These are phyloP conservation scores for Graphilbum ipis-grandicollis DNA, from an alignment of 2,329 filamentous ascomycete genomes.

Conservation along the genomic window DNA sequence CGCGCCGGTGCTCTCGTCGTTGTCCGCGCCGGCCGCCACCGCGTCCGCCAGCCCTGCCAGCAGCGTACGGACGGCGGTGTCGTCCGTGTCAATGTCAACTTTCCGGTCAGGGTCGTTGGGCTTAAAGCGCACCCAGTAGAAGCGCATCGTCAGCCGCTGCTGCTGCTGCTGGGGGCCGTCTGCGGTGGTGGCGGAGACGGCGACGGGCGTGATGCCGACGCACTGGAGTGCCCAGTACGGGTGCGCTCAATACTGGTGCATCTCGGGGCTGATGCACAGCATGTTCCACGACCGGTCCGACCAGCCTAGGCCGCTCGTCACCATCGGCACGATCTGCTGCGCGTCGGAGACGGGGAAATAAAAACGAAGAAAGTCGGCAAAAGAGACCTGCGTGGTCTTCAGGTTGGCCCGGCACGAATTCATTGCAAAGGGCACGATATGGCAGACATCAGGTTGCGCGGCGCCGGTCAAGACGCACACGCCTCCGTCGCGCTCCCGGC, in stretches of 20 bases:
- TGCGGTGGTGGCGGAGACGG: too few relatives aligned
- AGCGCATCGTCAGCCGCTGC: background rate
- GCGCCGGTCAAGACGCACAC: background rate
- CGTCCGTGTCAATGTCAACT: background rate
- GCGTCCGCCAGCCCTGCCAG: background rate
- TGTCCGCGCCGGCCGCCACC: background rate
- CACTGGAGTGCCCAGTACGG: background rate
- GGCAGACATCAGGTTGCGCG: background rate
- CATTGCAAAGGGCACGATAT: conserved; percentile 8
- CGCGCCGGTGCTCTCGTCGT: too few relatives aligned
- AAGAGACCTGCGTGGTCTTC: conserved; percentile 9
- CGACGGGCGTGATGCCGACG: background rate
- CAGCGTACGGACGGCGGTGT: background rate
- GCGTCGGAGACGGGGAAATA: background rate
- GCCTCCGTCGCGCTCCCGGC: background rate
- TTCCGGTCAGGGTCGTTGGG: background rate
- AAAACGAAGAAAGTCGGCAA: background rate
- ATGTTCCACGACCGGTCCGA: background rate
- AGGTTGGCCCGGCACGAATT: conserved; percentile 6
- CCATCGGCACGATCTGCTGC: background rate
- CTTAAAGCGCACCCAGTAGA: background rate
- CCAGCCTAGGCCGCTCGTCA: background rate
- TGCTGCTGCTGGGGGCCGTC: background rate
- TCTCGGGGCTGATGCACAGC: background rate
- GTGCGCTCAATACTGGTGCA: background rate